Percentiles rank a stretch among this genome's conserved stretches.
phyloP scores from a whole-genome alignment of 345 rosid genomes.

The Moricandia arvensis region DNA sequence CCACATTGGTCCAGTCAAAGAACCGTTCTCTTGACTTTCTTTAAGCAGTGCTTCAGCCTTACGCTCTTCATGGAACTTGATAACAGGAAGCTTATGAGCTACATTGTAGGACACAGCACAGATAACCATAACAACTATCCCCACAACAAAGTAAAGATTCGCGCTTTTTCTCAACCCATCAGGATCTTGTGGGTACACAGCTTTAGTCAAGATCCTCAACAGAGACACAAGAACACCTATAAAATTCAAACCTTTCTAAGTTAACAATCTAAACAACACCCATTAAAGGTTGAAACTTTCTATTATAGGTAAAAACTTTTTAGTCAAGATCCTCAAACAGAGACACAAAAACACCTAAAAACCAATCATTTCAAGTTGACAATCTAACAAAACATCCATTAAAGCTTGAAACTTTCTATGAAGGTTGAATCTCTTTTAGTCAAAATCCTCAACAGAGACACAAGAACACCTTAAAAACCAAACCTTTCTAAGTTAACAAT shows the following conservation, averaged over 20 bases:
- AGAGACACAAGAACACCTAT: constrained; percentile 81
- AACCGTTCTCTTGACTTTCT: constrained; percentile 52
- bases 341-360: no score
- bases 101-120: constrained; percentile 72
- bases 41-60: constrained; percentile 56
- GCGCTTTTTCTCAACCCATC: constrained; percentile 77
- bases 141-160: constrained; percentile 66
- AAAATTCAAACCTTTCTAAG: background rate
- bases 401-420: background rate
- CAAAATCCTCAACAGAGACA: constrained; percentile 69
- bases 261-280: background rate
- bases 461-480: constrained; percentile 60
- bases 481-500: background rate
- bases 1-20: constrained; percentile 55
- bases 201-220: constrained; percentile 76
- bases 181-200: constrained; percentile 68
- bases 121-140: constrained; percentile 68
- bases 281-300: background rate
- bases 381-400: background rate
- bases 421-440: constrained; percentile 48
- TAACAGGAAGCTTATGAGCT: constrained; percentile 73
- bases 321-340: no score
- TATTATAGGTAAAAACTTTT: no score
- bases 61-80: constrained; percentile 63
- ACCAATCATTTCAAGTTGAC: no score